Evolutionary conservation across 169 alveolate species (phyloP).

Genomic region (Babesia divergens): DNA sequence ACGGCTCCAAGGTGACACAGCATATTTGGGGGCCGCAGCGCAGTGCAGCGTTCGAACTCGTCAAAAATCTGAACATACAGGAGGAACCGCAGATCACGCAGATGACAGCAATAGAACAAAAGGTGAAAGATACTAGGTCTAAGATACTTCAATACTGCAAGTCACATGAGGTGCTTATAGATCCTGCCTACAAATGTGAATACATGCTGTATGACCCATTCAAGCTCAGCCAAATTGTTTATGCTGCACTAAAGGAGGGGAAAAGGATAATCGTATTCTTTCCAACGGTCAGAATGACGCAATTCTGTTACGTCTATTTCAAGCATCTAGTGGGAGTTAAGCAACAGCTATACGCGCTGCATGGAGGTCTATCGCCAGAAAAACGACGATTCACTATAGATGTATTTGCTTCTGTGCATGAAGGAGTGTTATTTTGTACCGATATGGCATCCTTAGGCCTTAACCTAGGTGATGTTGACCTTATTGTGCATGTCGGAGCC

Average conservation of each 20-base stretch:
- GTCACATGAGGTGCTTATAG: constrained; percentile 1
- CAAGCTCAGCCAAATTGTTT: constrained; percentile 1
- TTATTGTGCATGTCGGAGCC: constrained; percentile 55
- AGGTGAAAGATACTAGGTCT: constrained; percentile 12
- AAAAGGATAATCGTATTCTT: constrained; percentile 31
- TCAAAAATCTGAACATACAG: not conserved
- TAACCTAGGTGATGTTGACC: constrained; percentile 24
- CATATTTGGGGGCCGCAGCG: constrained; percentile 64
- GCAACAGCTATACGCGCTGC: constrained; percentile 26
- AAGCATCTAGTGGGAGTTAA: constrained; percentile 17
- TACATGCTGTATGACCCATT: constrained; percentile 44
- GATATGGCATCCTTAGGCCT: constrained; percentile 45
- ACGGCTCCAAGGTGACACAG: constrained; percentile 9
- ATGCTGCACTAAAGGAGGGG: not conserved
- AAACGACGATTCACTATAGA: constrained; percentile 48
- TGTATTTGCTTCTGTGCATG: constrained; percentile 12
- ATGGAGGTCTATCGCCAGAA: constrained; percentile 47
- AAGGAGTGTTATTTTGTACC: constrained; percentile 52
- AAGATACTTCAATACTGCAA: constrained; percentile 10
- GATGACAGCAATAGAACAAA: constrained; percentile 8
- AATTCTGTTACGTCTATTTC: constrained; percentile 53
- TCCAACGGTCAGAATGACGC: constrained; percentile 66
- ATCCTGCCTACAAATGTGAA: constrained; percentile 7
- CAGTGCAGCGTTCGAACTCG: not conserved
- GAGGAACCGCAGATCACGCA: not conserved